Conservation (phyloP, 2,329 filamentous ascomycete species). For the Stemphylium lycopersici region DNA sequence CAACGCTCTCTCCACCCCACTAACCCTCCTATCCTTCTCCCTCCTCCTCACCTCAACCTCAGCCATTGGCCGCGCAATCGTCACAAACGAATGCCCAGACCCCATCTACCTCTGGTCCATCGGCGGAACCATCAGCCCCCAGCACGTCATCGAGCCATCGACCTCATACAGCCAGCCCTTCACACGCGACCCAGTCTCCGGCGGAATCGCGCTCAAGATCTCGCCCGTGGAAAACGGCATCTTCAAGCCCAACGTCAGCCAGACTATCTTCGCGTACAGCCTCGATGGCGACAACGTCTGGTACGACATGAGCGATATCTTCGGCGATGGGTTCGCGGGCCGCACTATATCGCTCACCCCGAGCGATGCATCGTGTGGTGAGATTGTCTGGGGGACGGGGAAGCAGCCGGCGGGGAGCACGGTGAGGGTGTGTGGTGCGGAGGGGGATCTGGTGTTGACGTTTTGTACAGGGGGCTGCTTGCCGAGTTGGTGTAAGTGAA, state of each 20-base stretch:
- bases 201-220: constrained; percentile 35
- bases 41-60: constrained; percentile 10
- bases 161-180: constrained; percentile 36
- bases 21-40: neutral
- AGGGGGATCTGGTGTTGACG: constrained; percentile 32
- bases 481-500: constrained; percentile 39
- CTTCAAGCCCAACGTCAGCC: constrained; percentile 36
- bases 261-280: constrained; percentile 39
- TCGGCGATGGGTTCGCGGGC: constrained; percentile 36
- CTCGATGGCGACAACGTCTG: constrained; percentile 30
- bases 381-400: constrained; percentile 34
- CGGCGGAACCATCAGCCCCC: constrained; percentile 23
- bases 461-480: constrained; percentile 39
- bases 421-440: constrained; percentile 28
- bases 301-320: constrained; percentile 39
- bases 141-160: constrained; percentile 25
- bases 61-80: constrained; percentile 36
- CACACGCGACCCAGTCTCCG: constrained; percentile 25
- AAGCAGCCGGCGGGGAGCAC: constrained; percentile 32
- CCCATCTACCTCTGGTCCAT: constrained; percentile 41
- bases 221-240: constrained; percentile 26
- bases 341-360: constrained; percentile 33
- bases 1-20: too few species aligned
- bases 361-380: constrained; percentile 27
- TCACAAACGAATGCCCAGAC: constrained; percentile 39